phyloP scores from a whole-genome alignment of 2,329 filamentous ascomycete genomes.

The Rhynchosporium secalis region DNA sequence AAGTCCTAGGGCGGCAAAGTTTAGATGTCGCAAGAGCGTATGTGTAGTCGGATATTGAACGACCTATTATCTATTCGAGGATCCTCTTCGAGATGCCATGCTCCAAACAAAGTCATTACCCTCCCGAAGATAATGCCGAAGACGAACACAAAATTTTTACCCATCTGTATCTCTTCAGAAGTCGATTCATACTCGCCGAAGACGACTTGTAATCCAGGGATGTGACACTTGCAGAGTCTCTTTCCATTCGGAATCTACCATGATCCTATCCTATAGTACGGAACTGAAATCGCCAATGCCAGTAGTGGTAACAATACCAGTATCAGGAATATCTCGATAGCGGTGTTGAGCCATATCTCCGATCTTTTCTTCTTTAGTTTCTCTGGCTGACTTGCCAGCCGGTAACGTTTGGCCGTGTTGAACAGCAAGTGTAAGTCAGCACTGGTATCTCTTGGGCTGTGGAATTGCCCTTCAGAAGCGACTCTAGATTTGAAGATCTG shows the following conservation, averaged over 20 bases:
- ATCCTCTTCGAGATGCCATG: conserved; percentile 23
- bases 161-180: neutral
- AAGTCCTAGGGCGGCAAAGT: conserved; percentile 17
- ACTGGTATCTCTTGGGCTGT: neutral
- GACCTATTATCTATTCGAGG: conserved; percentile 27
- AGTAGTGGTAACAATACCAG: neutral
- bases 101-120: conserved; percentile 14
- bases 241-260: neutral
- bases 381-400: neutral
- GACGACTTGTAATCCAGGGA: no score
- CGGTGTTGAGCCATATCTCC: neutral
- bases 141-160: conserved; percentile 11
- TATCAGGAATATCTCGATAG: neutral
- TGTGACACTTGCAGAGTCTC: no score
- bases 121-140: conserved; percentile 25
- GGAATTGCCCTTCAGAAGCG: neutral
- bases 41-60: conserved; percentile 10
- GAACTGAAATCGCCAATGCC: neutral
- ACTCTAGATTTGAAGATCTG: neutral
- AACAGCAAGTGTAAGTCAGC: neutral
- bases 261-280: neutral
- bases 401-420: neutral
- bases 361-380: neutral
- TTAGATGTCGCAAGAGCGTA: conserved; percentile 14
- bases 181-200: neutral